These are phyloP conservation scores for Elsinoe ampelina DNA, from an alignment of 2,329 filamentous ascomycete species.

Conservation along the genomic window DNA sequence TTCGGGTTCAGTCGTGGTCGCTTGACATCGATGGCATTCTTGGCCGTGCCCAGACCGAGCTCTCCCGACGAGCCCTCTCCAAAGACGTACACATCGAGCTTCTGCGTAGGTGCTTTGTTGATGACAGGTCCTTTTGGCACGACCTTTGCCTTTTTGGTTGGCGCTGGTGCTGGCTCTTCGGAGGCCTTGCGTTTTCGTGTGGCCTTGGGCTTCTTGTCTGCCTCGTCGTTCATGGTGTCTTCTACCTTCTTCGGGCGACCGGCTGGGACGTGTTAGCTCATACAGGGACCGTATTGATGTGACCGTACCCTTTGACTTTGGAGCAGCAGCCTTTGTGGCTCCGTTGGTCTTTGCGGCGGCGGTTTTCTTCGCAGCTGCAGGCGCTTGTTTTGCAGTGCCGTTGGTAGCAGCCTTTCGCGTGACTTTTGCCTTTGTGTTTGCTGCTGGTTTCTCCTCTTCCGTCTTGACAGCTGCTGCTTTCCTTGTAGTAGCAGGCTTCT, in stretches of 20 bases:
- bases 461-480: constrained; percentile 14
- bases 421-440: constrained; percentile 25
- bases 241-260: not conserved
- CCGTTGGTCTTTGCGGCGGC: constrained; percentile 17
- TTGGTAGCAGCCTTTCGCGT: constrained; percentile 22
- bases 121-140: constrained; percentile 35
- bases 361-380: constrained; percentile 19
- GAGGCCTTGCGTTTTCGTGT: constrained; percentile 19
- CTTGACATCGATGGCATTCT: constrained; percentile 61
- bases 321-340: constrained; percentile 13
- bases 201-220: constrained; percentile 16
- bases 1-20: constrained; percentile 60
- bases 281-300: no score
- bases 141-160: constrained; percentile 21
- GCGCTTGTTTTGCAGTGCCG: constrained; percentile 21
- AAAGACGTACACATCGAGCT: constrained; percentile 68
- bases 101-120: constrained; percentile 54
- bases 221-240: constrained; percentile 13
- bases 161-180: constrained; percentile 18
- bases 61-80: constrained; percentile 74
- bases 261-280: not conserved
- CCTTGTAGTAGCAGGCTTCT: constrained; percentile 17
- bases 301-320: constrained; percentile 15
- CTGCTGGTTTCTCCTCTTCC: constrained; percentile 19
- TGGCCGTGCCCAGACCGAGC: constrained; percentile 63